Evolutionary conservation across 176 grass and related monocot genomes (phyloP), one percentile per base, ranked within the genome.

Genomic region (Phragmites australis): DNA sequence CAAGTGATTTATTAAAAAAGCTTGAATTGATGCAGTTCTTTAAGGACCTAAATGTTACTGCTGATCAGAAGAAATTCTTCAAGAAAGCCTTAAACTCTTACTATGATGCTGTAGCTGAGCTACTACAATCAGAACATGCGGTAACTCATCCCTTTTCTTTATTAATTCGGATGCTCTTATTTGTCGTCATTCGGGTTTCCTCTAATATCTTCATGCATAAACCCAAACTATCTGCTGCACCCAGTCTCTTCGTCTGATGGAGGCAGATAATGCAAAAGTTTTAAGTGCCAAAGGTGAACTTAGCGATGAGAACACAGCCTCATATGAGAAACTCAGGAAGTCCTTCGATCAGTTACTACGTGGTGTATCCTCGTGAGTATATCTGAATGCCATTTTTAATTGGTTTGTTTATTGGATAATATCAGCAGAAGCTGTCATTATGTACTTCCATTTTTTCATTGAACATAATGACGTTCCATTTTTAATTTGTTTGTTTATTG

Each of bases 281-380:
- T 87, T 99, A 65, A 94, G 82, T 75, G 90, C 97, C 79, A 99
- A 94, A 91, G 93, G 97, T 47, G 97, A 99, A 85, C 82, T 99
- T 63, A 99, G 93, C 22, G 93, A 99, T 77, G 97, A 99, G 69
- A 93, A 89, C 76, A 85, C 90, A 64, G 65, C 87, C 15, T 95
- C 97, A 37, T 99, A 99, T 86, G 97, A 99, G 81, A 99, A 99
- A 40, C 97, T 91, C 70, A 81, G 97, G 56, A 99, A 95, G 29
- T 91, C 97, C 79, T 95, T 91, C 73, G 97, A 99, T 88, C 90
- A 99, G 72, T 90, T 93, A 77, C 84, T 95, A 82, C 97, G 93
- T 75, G 93, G 90, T 58, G 93, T 99, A 78, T 96, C 93, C 81
- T 91, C 79, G 97, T 99, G 76, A 91, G 97, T 91, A 88, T 50